Evolutionary conservation across 2,329 filamentous ascomycete species (phyloP).

Genomic region (Magnaporthales sp.): DNA sequence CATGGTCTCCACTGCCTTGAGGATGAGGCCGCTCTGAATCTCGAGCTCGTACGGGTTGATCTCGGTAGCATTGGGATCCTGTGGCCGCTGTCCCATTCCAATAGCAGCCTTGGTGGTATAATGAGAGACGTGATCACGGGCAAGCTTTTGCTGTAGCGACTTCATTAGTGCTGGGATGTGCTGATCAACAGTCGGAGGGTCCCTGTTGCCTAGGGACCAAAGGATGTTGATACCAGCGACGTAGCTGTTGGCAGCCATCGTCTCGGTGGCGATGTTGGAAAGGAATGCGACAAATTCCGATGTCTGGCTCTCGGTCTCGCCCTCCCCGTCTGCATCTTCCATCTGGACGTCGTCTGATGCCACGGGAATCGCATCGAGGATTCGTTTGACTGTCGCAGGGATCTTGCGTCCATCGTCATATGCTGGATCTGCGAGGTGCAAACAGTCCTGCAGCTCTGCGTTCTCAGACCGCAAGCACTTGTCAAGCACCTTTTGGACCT

Average conservation of each 20-base stretch:
- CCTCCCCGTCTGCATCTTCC: conserved; percentile 74
- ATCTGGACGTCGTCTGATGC: conserved; percentile 56
- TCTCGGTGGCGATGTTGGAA: conserved; percentile 79
- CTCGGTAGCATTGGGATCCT: conserved; percentile 47
- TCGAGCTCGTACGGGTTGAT: conserved; percentile 72
- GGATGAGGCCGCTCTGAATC: conserved; percentile 82
- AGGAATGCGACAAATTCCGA: conserved; percentile 83
- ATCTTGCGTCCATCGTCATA: conserved; percentile 62
- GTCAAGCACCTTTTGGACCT: conserved; percentile 80
- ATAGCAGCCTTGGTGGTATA: conserved; percentile 38
- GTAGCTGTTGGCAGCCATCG: conserved; percentile 71
- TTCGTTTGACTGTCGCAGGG: conserved; percentile 66
- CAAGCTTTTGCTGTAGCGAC: conserved; percentile 82
- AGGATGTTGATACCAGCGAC: conserved; percentile 86
- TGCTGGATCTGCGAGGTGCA: conserved; percentile 66
- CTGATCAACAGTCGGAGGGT: conserved; percentile 78
- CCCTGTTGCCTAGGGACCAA: conserved; percentile 82
- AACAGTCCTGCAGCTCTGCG: conserved; percentile 85
- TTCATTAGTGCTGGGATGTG: conserved; percentile 89
- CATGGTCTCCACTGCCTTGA: conserved; percentile 91
- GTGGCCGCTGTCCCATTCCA: conserved; percentile 1
- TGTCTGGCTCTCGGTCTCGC: conserved; percentile 69
- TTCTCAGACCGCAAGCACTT: conserved; percentile 84
- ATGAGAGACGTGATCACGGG: conserved; percentile 82
- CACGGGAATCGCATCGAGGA: conserved; percentile 76